Conservation (phyloP, 495 filamentous ascomycete genomes). For the Neurospora africana region DNA sequence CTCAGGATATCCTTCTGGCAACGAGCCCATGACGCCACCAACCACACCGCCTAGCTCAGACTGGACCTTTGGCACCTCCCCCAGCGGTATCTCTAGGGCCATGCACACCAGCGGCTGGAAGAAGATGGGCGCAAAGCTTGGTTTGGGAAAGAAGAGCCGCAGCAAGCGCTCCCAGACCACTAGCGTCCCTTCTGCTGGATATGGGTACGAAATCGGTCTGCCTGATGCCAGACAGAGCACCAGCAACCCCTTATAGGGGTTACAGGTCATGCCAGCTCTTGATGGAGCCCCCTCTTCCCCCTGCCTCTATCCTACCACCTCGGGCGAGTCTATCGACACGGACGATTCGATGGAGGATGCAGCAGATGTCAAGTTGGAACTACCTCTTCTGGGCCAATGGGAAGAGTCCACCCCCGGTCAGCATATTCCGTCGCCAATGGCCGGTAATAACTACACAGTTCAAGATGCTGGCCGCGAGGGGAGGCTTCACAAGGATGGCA, state of each 20-base stretch:
- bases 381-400: slow-evolving; percentile 19
- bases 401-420: slow-evolving; percentile 39
- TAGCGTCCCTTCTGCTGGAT: slow-evolving; percentile 22
- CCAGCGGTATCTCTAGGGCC: slow-evolving; percentile 38
- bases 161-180: slow-evolving; percentile 30
- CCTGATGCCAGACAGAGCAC: slow-evolving; percentile 21
- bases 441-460: slow-evolving; percentile 19
- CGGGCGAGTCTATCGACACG: slow-evolving; percentile 8
- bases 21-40: slow-evolving; percentile 79
- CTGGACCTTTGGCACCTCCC: slow-evolving; percentile 43
- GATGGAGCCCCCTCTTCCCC: slow-evolving; percentile 21
- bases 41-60: slow-evolving; percentile 67
- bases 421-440: slow-evolving; percentile 24
- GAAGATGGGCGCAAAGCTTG: slow-evolving; percentile 71
- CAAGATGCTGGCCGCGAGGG: slow-evolving; percentile 16
- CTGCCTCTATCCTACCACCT: slow-evolving; percentile 7
- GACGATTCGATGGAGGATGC: slow-evolving; percentile 6
- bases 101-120: slow-evolving; percentile 60
- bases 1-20: slow-evolving; percentile 37
- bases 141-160: slow-evolving; percentile 51
- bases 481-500: slow-evolving; percentile 32
- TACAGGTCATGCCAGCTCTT: slow-evolving; percentile 42
- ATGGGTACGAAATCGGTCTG: slow-evolving; percentile 14
- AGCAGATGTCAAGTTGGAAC: slow-evolving; percentile 7
- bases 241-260: slow-evolving; percentile 39